Conservation (phyloP, 1,284 basidiomycete genomes). For the Abortiporus biennis region DNA sequence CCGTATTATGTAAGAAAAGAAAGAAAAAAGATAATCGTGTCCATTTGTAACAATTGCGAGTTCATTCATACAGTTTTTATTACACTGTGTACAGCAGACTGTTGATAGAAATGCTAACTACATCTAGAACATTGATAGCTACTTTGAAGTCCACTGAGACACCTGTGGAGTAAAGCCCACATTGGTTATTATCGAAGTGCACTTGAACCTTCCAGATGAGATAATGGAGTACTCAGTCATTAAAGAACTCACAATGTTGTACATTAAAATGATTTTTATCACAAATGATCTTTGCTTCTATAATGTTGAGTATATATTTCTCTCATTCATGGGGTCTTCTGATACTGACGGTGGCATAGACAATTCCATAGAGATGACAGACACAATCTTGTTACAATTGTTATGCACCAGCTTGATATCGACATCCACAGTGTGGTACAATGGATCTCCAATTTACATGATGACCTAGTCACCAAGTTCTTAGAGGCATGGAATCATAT, state of each 20-base stretch:
- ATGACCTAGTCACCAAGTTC: constrained; percentile 21
- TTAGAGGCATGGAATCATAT: background rate
- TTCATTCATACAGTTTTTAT: no score
- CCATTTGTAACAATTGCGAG: no score
- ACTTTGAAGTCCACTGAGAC: constrained; percentile 25
- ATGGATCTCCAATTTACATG: constrained; percentile 23
- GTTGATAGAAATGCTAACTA: constrained; percentile 18
- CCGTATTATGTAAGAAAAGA: no score
- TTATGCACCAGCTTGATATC: constrained; percentile 22
- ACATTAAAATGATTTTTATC: background rate
- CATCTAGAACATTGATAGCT: constrained; percentile 23
- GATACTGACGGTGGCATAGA: background rate
- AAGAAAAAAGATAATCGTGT: no score
- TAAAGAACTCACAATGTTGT: constrained; percentile 18
- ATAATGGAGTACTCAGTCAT: constrained; percentile 27
- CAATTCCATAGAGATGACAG: constrained; percentile 26
- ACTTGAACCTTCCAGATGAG: constrained; percentile 27
- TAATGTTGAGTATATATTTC: constrained; percentile 22
- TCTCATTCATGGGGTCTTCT: background rate
- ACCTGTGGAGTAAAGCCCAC: constrained; percentile 25
- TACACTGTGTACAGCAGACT: constrained; percentile 25
- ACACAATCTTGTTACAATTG: constrained; percentile 30
- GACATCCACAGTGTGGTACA: constrained; percentile 26
- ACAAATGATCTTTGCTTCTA: constrained; percentile 31
- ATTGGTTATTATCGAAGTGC: constrained; percentile 27